phyloP scores from a whole-genome alignment of 352 stramenopile species.

The Globisporangium radiosum region DNA sequence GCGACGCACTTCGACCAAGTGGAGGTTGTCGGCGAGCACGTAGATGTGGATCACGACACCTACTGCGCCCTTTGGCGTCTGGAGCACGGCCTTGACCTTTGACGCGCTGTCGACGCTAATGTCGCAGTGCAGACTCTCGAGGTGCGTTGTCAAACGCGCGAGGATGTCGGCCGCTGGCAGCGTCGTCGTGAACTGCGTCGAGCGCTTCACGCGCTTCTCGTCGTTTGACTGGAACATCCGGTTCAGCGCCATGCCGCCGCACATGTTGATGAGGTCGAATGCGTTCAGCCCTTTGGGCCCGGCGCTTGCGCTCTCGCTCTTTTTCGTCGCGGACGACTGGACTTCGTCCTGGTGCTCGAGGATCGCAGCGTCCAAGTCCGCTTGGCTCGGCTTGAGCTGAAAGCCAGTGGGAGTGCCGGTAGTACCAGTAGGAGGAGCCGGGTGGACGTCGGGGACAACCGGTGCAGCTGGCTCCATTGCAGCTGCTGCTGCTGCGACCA shows the following conservation, averaged over 20 bases:
- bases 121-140: conserved; percentile 75
- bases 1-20: conserved; percentile 85
- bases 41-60: conserved; percentile 89
- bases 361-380: conserved; percentile 77
- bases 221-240: conserved; percentile 87
- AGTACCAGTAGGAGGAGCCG: background rate
- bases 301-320: conserved; percentile 45
- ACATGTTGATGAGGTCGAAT: conserved; percentile 92
- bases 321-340: conserved; percentile 30
- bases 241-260: conserved; percentile 87
- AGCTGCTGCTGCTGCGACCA: conserved; percentile 25
- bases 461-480: background rate
- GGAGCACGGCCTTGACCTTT: conserved; percentile 82
- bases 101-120: conserved; percentile 72
- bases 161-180: conserved; percentile 77
- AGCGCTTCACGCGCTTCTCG: conserved; percentile 80
- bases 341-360: conserved; percentile 75
- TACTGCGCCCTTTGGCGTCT: conserved; percentile 84
- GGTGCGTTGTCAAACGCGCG: conserved; percentile 59
- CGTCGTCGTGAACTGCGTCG: conserved; percentile 83
- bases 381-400: conserved; percentile 71
- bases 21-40: conserved; percentile 76
- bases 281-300: conserved; percentile 85
- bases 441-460: background rate
- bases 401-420: conserved; percentile 12